Conservation (phyloP, 2,329 filamentous ascomycete genomes). For the Aspergillus persii region DNA sequence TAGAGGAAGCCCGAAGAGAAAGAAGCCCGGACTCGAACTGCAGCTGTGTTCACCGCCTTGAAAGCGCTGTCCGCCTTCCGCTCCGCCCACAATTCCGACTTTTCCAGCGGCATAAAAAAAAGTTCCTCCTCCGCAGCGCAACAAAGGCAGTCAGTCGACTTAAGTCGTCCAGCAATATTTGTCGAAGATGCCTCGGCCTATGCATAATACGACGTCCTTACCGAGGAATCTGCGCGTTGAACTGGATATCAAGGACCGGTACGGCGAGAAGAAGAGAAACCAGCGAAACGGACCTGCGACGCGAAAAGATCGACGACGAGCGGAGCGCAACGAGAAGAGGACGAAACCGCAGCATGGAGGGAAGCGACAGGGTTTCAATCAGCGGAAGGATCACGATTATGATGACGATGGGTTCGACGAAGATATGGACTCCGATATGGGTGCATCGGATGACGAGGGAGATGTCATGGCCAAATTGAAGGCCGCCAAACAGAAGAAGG, state of each 20-base stretch:
- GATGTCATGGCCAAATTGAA: conserved; percentile 17
- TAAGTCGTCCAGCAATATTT: background rate
- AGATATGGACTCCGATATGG: conserved; percentile 13
- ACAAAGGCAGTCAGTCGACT: background rate
- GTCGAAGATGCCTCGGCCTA: conserved; percentile 34
- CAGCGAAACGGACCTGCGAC: conserved; percentile 28
- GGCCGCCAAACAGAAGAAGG: conserved; percentile 17
- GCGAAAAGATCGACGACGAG: conserved; percentile 67
- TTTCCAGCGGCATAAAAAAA: conserved; percentile 24
- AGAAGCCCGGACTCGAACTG: too few relatives aligned
- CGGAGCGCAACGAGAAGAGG: conserved; percentile 63
- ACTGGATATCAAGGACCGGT: conserved; percentile 39
- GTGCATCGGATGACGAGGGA: conserved; percentile 20
- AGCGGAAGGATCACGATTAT: conserved; percentile 9
- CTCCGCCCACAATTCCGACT: conserved; percentile 14
- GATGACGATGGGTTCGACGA: conserved; percentile 26
- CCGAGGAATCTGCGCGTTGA: conserved; percentile 40
- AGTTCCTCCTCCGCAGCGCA: background rate
- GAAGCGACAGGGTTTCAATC: conserved; percentile 7
- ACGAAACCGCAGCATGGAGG: conserved; percentile 38
- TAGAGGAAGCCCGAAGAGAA: too few relatives aligned
- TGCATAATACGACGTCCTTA: conserved; percentile 43
- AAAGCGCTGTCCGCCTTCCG: conserved; percentile 19
- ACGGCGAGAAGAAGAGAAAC: conserved; percentile 31
- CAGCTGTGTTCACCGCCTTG: conserved; percentile 16